Base-by-base conservation (phyloP, 2,329 filamentous ascomycete species). In the Davidsoniella australis region DNA sequence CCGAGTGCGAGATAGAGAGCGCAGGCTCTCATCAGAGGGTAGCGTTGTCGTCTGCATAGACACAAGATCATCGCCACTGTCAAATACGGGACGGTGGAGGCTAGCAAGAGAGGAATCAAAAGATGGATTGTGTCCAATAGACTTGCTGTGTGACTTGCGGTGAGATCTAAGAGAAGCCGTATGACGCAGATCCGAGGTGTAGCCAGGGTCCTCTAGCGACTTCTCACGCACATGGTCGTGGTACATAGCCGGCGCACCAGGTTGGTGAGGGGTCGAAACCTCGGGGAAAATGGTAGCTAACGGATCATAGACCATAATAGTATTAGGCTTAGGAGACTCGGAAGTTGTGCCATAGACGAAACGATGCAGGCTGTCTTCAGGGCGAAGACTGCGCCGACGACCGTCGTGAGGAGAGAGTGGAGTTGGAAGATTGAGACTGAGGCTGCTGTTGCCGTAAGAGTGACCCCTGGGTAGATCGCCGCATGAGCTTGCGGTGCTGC, bases 401-500 rank as follows among this genome's bases (percentile, higher is more conserved):
- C 69, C 58, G 60, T 79, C 59, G 63, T 72, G 60, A 59, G 70
- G 59, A 12, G 41, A 24, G 3, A 29, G 40, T 41, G 39, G 43
- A 2, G 47, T 12, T 65, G 79, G 57, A 62, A 72, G 58, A 60
- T 74, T 63, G 63, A 37, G 46, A 17, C 39, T 41, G 23, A 41
- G 33, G 16, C 33, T 45, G n/a, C 40, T 36, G n/a, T 42, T 44
- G 33, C 36, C 47, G 3, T 47, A 46, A 33, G 40, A 45, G 4
- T 26, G 37, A 17, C 48, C 40, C 14, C 47, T 59, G 54, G 71
- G 63, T 51, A 69, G 69, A 45, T 80, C 78, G 16, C 71, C 74
- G 1, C 68, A 69, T 48, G 77, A 83, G 62, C 78, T 84, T 41
- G 76, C 75, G 42, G 71, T 75, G 55, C 74, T 80, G 61, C 81